Conservation (phyloP, 2,329 filamentous ascomycete genomes). For the Pseudogymnoascus sp. region DNA sequence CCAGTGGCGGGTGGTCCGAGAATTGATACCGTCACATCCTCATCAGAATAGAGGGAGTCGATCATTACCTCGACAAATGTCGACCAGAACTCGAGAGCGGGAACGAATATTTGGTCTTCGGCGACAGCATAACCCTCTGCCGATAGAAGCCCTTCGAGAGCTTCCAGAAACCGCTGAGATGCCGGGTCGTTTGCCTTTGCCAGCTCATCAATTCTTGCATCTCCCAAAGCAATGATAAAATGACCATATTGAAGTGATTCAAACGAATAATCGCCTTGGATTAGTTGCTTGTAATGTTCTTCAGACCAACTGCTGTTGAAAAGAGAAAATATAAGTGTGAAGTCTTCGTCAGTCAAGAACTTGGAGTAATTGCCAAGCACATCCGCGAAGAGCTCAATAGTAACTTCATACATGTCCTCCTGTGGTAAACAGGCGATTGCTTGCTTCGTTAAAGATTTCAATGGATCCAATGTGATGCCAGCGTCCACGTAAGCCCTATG, state of each 20-base stretch:
- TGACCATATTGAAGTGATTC: slow-evolving; percentile 59
- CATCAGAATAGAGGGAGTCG: slow-evolving; percentile 48
- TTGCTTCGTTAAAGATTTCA: slow-evolving; percentile 52
- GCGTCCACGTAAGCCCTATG: slow-evolving; percentile 55
- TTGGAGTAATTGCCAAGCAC: slow-evolving; percentile 56
- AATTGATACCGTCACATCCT: slow-evolving; percentile 21
- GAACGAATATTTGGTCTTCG: slow-evolving; percentile 68
- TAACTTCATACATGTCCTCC: slow-evolving; percentile 49
- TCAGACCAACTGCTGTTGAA: slow-evolving; percentile 55
- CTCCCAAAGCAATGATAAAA: slow-evolving; percentile 61
- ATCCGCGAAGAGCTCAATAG: slow-evolving; percentile 59
- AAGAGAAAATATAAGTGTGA: slow-evolving; percentile 48
- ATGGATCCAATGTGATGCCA: slow-evolving; percentile 47
- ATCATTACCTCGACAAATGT: slow-evolving; percentile 64
- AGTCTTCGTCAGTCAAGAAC: slow-evolving; percentile 54
- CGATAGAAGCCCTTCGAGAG: slow-evolving; percentile 57
- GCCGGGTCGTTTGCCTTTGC: slow-evolving; percentile 43
- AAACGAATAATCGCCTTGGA: slow-evolving; percentile 55
- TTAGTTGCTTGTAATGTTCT: slow-evolving; percentile 45
- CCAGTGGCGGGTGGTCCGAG: background rate
- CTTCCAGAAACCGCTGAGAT: slow-evolving; percentile 46
- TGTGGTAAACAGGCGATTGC: slow-evolving; percentile 54
- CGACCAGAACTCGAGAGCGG: slow-evolving; percentile 74
- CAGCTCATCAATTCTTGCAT: slow-evolving; percentile 54
- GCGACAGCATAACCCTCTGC: slow-evolving; percentile 59